Evolutionary conservation across 2,329 filamentous ascomycete species (phyloP).

Genomic region (Xylariaceae sp.): DNA sequence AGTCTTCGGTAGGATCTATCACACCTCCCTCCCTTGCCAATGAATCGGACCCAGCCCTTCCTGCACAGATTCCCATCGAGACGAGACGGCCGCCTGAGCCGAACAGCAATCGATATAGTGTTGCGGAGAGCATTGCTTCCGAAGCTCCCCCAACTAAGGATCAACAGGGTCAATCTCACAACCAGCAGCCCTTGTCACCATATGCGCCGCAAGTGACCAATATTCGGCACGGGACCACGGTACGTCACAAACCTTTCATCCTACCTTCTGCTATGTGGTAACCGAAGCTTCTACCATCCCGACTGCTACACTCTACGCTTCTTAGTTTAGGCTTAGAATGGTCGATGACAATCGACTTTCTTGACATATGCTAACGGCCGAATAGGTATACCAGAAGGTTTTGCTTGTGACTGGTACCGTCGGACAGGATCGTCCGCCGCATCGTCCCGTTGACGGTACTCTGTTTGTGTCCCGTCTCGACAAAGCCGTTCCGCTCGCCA

Average conservation of each 20-base stretch:
- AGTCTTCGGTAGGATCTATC: constrained; percentile 71
- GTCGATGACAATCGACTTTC: background rate
- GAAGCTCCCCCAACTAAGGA: constrained; percentile 55
- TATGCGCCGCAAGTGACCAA: constrained; percentile 84
- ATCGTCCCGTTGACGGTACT: constrained; percentile 73
- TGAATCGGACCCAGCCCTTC: constrained; percentile 69
- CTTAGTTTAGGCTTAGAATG: background rate
- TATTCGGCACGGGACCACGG: constrained; percentile 83
- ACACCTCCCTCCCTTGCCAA: constrained; percentile 78
- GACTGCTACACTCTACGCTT: background rate
- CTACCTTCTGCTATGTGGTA: constrained; percentile 10
- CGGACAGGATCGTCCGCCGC: constrained; percentile 67
- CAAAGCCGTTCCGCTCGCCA: constrained; percentile 80
- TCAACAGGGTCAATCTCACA: constrained; percentile 54
- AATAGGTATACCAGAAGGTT: constrained; percentile 88
- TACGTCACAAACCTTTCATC: constrained; percentile 53
- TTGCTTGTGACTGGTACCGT: constrained; percentile 82
- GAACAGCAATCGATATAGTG: constrained; percentile 66
- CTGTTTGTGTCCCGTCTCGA: constrained; percentile 82
- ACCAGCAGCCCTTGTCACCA: constrained; percentile 69
- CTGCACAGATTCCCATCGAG: constrained; percentile 64
- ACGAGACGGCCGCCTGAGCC: constrained; percentile 41
- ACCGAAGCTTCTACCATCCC: background rate
- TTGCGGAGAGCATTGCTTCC: constrained; percentile 68
- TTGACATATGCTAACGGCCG: constrained; percentile 17